A percentile compares a stretch with the other conserved stretches of the same genome.
phyloP scores from a whole-genome alignment of 192 early-diverging fungal genomes.

The Coemansia sp. region DNA sequence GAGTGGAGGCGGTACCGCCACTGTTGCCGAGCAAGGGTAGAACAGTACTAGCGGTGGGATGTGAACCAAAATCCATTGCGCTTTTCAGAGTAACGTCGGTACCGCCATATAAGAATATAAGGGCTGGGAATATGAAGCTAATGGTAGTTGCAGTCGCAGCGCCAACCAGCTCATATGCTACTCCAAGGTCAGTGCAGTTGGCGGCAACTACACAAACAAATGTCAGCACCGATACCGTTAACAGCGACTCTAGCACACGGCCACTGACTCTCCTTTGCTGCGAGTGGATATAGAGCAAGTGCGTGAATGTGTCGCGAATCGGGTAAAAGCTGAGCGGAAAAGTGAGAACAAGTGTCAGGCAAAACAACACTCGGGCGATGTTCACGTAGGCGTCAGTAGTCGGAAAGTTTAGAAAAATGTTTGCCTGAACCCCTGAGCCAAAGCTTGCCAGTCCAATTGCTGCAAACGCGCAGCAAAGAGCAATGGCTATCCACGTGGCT shows the following conservation, averaged over 20 bases:
- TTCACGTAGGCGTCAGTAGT: conserved; percentile 62
- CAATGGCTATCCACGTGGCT: conserved; percentile 58
- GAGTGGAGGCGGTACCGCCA: not conserved
- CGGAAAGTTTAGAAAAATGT: conserved; percentile 68
- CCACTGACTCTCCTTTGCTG: conserved; percentile 19
- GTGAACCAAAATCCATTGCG: not conserved
- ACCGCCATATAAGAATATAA: conserved; percentile 43
- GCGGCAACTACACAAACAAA: conserved; percentile 24
- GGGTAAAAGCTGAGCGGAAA: conserved; percentile 52
- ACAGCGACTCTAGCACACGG: conserved; percentile 19
- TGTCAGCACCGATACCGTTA: conserved; percentile 32
- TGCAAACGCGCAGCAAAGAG: conserved; percentile 64
- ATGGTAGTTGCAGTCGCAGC: conserved; percentile 33
- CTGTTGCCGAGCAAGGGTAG: not conserved
- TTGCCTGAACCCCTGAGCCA: conserved; percentile 60
- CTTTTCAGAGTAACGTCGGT: conserved; percentile 28
- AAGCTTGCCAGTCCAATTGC: conserved; percentile 65
- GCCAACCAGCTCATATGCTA: conserved; percentile 51
- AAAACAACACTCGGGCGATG: conserved; percentile 62
- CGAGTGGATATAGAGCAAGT: conserved; percentile 41
- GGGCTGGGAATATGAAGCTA: conserved; percentile 41
- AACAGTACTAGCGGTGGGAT: not conserved
- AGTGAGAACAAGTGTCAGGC: conserved; percentile 64
- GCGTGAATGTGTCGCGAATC: conserved; percentile 41
- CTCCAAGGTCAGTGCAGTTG: conserved; percentile 32